These are phyloP conservation scores for Thozetella sp. DNA, from an alignment of 495 filamentous ascomycete species.

Conservation along the genomic window DNA sequence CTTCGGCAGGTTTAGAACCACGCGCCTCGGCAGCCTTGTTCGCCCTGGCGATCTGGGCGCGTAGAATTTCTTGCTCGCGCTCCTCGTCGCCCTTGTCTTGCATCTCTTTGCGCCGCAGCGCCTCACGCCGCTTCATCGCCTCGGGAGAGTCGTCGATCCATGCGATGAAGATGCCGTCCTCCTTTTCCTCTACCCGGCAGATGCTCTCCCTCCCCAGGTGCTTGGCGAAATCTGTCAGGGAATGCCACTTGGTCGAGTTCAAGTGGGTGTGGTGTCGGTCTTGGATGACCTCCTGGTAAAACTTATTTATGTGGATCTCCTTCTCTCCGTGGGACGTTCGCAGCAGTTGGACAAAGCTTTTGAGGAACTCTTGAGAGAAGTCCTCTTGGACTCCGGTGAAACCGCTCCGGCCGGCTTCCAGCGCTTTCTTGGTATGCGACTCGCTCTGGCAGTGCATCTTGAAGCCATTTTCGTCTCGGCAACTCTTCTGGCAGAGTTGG, in stretches of 20 bases:
- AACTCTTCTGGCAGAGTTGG: conserved; percentile 64
- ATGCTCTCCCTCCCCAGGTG: conserved; percentile 81
- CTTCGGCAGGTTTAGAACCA: conserved; percentile 43
- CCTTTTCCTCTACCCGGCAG: conserved; percentile 84
- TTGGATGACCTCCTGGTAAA: conserved; percentile 87
- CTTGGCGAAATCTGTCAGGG: conserved; percentile 86
- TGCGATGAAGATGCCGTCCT: conserved; percentile 81
- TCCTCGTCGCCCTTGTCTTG: conserved; percentile 90
- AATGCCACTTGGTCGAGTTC: conserved; percentile 86
- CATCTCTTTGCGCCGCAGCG: conserved; percentile 77
- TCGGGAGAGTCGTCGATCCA: conserved; percentile 94
- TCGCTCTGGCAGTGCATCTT: conserved; percentile 82
- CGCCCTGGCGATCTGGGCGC: conserved; percentile 81
- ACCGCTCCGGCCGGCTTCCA: conserved; percentile 81
- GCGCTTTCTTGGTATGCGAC: conserved; percentile 82
- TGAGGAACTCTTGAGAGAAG: conserved; percentile 75
- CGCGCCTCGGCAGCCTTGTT: conserved; percentile 50
- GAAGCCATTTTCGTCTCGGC: conserved; percentile 74
- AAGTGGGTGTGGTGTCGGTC: conserved; percentile 88
- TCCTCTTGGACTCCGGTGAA: conserved; percentile 72
- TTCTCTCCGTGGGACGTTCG: conserved; percentile 86
- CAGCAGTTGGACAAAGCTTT: conserved; percentile 76
- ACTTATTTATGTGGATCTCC: conserved; percentile 79
- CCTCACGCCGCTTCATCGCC: conserved; percentile 76
- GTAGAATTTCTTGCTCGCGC: conserved; percentile 76